A percentile compares a stretch with the other conserved stretches of the same genome.
phyloP scores from a whole-genome alignment of 495 filamentous ascomycete genomes.

The Chaetomium fimeti region DNA sequence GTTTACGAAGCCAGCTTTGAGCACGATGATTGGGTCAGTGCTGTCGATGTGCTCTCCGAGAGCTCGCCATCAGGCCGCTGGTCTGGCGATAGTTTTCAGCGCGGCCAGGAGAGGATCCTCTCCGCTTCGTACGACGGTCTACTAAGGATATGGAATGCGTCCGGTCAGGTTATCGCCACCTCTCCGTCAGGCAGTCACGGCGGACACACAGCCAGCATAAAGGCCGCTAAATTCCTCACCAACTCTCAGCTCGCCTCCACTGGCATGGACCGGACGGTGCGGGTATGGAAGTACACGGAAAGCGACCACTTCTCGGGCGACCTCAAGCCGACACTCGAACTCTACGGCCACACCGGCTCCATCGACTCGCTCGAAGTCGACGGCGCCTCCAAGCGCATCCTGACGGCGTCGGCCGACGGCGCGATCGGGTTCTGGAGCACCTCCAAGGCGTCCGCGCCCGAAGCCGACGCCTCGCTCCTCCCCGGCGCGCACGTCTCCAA shows the following conservation, averaged over 20 bases:
- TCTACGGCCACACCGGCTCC: constrained; percentile 77
- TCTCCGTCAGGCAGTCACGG: constrained; percentile 61
- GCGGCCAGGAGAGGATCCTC: constrained; percentile 62
- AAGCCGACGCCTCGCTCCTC: constrained; percentile 63
- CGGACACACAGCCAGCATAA: constrained; percentile 73
- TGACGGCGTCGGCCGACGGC: constrained; percentile 80
- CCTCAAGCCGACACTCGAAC: constrained; percentile 72
- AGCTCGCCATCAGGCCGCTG: constrained; percentile 62
- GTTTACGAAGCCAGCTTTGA: constrained; percentile 81
- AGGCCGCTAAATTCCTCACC: constrained; percentile 76
- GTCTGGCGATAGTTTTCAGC: constrained; percentile 45
- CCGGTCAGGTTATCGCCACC: constrained; percentile 71
- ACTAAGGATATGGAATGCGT: constrained; percentile 83
- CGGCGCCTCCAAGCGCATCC: constrained; percentile 67
- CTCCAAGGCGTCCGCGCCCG: constrained; percentile 67
- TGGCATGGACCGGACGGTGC: constrained; percentile 76
- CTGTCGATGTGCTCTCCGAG: constrained; percentile 78
- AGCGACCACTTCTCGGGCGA: constrained; percentile 58
- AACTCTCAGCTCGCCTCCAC: constrained; percentile 73
- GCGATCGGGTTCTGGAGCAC: constrained; percentile 82
- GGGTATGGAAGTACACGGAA: constrained; percentile 83
- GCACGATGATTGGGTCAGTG: constrained; percentile 94
- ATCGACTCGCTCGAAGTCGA: constrained; percentile 79
- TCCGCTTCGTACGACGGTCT: constrained; percentile 88
- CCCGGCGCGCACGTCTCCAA: constrained; percentile 64